These are phyloP conservation scores for Saccharomyces hybrid DNA, from an alignment of 1,139 yeast genomes.

Conservation along the genomic window DNA sequence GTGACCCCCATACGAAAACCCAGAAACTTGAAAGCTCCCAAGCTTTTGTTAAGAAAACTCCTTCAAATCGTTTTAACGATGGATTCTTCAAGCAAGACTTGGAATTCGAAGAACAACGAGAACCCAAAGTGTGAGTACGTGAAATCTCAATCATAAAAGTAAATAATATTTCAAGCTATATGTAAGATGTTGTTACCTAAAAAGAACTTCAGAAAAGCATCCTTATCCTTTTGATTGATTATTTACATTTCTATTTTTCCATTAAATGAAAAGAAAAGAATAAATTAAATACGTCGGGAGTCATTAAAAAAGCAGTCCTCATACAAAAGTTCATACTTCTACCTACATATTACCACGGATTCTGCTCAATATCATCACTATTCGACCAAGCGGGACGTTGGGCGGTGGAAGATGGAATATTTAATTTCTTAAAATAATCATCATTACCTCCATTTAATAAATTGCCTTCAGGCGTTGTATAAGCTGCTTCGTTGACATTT, in stretches of 20 bases:
- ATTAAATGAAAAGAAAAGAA: not conserved
- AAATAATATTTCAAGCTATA: not conserved
- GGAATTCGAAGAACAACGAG: not conserved
- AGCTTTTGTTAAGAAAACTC: constrained; percentile 10
- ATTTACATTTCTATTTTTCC: not conserved
- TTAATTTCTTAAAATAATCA: constrained; percentile 18
- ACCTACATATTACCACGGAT: constrained; percentile 26
- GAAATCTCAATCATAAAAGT: not conserved
- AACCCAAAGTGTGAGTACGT: not conserved
- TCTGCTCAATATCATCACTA: constrained; percentile 24
- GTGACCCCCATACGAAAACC: not conserved
- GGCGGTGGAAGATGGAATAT: constrained; percentile 21
- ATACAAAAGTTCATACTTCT: not conserved
- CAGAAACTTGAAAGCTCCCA: constrained; percentile 1
- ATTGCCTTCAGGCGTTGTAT: constrained; percentile 2
- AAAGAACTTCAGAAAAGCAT: not conserved
- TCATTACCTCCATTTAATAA: constrained; percentile 3
- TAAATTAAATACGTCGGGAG: not conserved
- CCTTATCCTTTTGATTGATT: not conserved
- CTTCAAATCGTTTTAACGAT: constrained; percentile 6
- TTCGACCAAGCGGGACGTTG: constrained; percentile 24
- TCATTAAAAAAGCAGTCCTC: not conserved
- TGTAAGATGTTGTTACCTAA: not conserved
- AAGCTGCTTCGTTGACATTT: constrained; percentile 9
- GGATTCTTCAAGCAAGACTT: constrained; percentile 5